Evolutionary conservation across 192 early-diverging fungal species (phyloP), one percentile per base, ranked within the genome.

Genomic region (Umbelopsis vinacea): DNA sequence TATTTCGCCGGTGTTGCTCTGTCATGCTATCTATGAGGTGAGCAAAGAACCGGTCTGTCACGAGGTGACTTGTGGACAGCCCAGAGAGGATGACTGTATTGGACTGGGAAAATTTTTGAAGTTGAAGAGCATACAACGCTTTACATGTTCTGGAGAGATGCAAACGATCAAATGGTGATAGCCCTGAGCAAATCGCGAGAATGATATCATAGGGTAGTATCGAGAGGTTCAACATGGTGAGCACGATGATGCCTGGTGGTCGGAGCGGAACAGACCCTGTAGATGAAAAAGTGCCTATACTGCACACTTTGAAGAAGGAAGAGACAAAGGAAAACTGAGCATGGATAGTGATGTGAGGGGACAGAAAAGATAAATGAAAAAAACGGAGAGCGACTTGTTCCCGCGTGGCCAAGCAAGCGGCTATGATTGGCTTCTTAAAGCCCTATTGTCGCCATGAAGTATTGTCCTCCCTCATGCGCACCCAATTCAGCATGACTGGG

Each of bases 131-230:
- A 29, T 63, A 63, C 29, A 63, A 6, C 15, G 57, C 23, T 63
- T 63, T 63, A 26, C 57, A 63, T 0, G 29, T 63, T 29, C 33
- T 29, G 0, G 57, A 63, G 17, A 63, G 26, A 35, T 63, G 11
- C 15, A 63, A 35, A 3, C 57, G 57, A 63, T 63, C 57, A 37
- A 63, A 63, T 19, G 57, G 57, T 19, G 57, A 63, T 3, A 63
- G 33, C 5, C 35, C 15, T 29, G 57, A 63, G 33, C 57, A 37
- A 17, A 63, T 37, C 29, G 26, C 6, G 0, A 63, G 14, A 12
- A 63, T 19, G 8, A 63, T 63, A 35, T 63, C 57, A 26, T 63
- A 63, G 17, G 57, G 57, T 35, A 63, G 17, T 15, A n/a, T 9
- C 11, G 10, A 17, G 10, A 63, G 26, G 15, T 22, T 63, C 29